phyloP scores from a whole-genome alignment of 345 rosid species.

The Lumnitzera littorea region DNA sequence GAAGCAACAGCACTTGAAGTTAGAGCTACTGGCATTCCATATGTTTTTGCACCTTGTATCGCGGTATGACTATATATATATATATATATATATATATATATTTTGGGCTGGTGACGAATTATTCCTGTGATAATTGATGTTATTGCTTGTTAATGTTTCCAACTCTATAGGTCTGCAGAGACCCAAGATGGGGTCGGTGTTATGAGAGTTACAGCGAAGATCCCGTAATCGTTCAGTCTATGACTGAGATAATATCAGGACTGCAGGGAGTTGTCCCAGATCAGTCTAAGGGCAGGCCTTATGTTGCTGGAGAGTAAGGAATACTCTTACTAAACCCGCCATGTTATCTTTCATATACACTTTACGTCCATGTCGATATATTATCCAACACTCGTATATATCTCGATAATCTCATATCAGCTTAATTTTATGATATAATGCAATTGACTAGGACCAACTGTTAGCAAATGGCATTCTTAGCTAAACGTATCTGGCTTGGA shows the following conservation, averaged over 20 bases:
- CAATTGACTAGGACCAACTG: no score
- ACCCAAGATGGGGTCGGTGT: slow-evolving; percentile 97
- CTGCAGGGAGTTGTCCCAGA: slow-evolving; percentile 77
- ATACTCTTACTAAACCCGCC: neutral
- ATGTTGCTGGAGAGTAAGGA: slow-evolving; percentile 58
- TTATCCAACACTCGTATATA: no score
- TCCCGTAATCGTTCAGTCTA: slow-evolving; percentile 48
- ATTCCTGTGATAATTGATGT: neutral
- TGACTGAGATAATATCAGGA: slow-evolving; percentile 72
- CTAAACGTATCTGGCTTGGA: no score
- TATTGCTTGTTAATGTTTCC: neutral
- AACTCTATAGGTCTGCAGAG: slow-evolving; percentile 68
- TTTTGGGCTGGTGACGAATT: neutral
- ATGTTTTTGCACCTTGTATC: slow-evolving; percentile 79
- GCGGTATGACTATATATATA: slow-evolving; percentile 35
- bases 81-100: no score
- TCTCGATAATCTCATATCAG: no score
- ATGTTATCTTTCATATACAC: neutral
- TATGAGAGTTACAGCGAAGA: slow-evolving; percentile 94
- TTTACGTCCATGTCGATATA: no score
- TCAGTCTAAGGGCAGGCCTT: slow-evolving; percentile 52
- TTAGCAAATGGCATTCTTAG: no score
- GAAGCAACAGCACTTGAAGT: slow-evolving; percentile 90
- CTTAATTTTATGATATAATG: no score
- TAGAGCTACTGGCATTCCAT: slow-evolving; percentile 76